A percentile compares a stretch with the other conserved stretches of the same genome.
Conservation (phyloP, 2,329 filamentous ascomycete genomes). For the Aureobasidium sp. region DNA sequence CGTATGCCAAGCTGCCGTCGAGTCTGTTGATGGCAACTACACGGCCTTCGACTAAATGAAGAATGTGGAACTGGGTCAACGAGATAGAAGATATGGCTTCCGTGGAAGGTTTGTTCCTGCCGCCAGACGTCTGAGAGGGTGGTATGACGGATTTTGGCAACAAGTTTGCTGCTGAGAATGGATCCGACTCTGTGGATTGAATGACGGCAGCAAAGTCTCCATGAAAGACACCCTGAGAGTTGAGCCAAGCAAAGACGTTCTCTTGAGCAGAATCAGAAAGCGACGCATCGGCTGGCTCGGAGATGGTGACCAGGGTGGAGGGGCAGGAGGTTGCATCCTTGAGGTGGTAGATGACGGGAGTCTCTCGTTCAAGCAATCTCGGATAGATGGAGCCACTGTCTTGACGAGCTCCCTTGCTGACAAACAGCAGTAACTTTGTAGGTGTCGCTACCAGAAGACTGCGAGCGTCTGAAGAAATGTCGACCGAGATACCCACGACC, state of each 20-base stretch:
- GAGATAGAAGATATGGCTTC: constrained; percentile 74
- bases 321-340: constrained; percentile 49
- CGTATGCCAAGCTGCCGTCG: constrained; percentile 77
- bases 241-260: constrained; percentile 83
- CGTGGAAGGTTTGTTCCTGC: constrained; percentile 57
- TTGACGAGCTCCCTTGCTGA: constrained; percentile 66
- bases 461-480: constrained; percentile 65
- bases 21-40: constrained; percentile 82
- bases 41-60: constrained; percentile 73
- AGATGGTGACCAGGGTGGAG: constrained; percentile 68
- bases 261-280: constrained; percentile 44
- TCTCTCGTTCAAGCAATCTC: constrained; percentile 80
- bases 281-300: constrained; percentile 57
- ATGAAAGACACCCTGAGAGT: constrained; percentile 76
- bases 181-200: constrained; percentile 51
- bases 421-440: constrained; percentile 69
- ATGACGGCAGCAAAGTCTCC: constrained; percentile 57
- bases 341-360: constrained; percentile 67
- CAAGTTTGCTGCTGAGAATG: constrained; percentile 72
- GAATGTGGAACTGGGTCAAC: constrained; percentile 87
- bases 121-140: constrained; percentile 57
- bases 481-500: constrained; percentile 79
- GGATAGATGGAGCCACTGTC: constrained; percentile 77
- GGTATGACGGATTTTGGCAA: constrained; percentile 68
- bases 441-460: constrained; percentile 76